Evolutionary conservation across 2,329 filamentous ascomycete species (phyloP), one percentile per base, ranked within the genome.

Genomic region (Fusarium anguioides): DNA sequence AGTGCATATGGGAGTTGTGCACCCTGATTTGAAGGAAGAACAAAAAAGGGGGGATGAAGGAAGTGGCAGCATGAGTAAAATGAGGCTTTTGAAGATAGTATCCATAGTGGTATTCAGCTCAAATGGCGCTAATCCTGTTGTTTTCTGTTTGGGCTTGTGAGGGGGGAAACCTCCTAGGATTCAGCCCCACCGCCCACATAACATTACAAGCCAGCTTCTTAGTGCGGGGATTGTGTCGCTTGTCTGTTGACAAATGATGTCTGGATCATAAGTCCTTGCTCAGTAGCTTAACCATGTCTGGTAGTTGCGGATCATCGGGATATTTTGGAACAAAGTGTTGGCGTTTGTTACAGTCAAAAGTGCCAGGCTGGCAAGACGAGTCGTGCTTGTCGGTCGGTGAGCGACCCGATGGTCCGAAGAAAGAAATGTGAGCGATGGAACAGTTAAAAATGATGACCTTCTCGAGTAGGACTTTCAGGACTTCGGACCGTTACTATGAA

Each of bases 371-470:
- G 47, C 20, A 56, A 55, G 45, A 47, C 41, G 61, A 69, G 51
- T 69, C 55, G 50, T 48, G 60, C 50, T 40, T 63, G n/a, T 27
- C 60, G 55, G 39, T 62, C 65, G 60, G 65, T 44, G 49, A 66
- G 49, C 47, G 20, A 61, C 26, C 60, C 65, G 60, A 66, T 51
- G 50, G 51, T 33, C 49, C 59, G 60, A 47, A 24, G 37, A 47
- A 17, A 15, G 10, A 10, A 14, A 29, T 12, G 27, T n/a, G n/a
- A n/a, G n/a, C n/a, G n/a, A n/a, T n/a, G n/a, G n/a, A n/a, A n/a
- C n/a, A n/a, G n/a, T n/a, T n/a, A n/a, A n/a, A n/a, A n/a, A n/a
- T n/a, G n/a, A n/a, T n/a, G n/a, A n/a, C n/a, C n/a, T n/a, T n/a
- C n/a, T n/a, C n/a, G n/a, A n/a, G n/a, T n/a, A n/a, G n/a, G n/a